Conservation (phyloP, 441 rosid species). For the Raphanus hybrid region DNA sequence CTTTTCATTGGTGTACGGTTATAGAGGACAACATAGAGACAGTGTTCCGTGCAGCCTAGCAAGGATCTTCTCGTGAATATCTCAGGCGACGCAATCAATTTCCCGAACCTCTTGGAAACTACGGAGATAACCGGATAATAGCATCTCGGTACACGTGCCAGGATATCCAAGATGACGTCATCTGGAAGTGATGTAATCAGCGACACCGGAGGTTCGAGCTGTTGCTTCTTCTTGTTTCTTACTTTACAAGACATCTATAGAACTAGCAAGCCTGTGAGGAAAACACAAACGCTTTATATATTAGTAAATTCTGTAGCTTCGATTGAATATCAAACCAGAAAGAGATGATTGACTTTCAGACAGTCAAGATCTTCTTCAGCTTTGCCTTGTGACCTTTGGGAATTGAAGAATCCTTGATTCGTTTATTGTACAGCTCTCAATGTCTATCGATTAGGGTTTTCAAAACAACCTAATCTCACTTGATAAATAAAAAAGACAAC, state of each 20-base stretch:
- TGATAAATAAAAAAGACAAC: too few species aligned
- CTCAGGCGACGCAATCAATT: background rate
- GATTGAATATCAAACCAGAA: too few species aligned
- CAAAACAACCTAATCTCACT: too few species aligned
- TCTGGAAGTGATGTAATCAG: background rate
- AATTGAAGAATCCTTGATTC: too few species aligned
- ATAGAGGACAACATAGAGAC: background rate
- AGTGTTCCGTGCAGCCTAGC: background rate
- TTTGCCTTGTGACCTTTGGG: too few species aligned
- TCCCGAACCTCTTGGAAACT: background rate
- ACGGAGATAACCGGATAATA: background rate
- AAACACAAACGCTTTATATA: background rate
- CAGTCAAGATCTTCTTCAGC: too few species aligned
- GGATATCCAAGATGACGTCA: background rate
- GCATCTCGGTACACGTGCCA: background rate
- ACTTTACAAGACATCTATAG: background rate
- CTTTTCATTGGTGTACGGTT: background rate
- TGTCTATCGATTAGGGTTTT: too few species aligned
- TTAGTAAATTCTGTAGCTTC: too few species aligned
- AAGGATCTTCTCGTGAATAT: background rate
- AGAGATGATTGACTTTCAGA: too few species aligned
- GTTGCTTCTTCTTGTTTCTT: background rate
- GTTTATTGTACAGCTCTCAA: too few species aligned
- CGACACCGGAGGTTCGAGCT: background rate
- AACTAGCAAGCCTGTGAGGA: background rate